These are phyloP conservation scores for Ustilaginoidea virens DNA, from an alignment of 2,329 filamentous ascomycete species.

Conservation along the genomic window DNA sequence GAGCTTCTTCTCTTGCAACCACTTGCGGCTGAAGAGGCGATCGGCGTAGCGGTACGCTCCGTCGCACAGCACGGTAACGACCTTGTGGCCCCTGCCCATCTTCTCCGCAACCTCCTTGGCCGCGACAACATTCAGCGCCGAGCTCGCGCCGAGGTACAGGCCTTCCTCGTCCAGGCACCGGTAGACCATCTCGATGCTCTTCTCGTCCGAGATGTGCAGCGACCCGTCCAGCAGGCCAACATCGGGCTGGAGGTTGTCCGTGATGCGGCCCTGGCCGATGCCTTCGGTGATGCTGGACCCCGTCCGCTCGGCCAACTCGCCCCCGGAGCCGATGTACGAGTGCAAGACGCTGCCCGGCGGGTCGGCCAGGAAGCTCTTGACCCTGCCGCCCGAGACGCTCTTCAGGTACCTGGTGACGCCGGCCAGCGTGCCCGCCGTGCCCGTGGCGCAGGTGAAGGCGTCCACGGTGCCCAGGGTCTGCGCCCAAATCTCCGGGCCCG, in stretches of 20 bases:
- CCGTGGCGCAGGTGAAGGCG: constrained; percentile 90
- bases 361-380: constrained; percentile 83
- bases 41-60: constrained; percentile 97
- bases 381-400: constrained; percentile 58
- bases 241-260: constrained; percentile 84
- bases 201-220: constrained; percentile 73
- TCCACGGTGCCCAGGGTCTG: constrained; percentile 79
- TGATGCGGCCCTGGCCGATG: constrained; percentile 90
- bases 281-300: constrained; percentile 93
- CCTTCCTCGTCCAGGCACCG: constrained; percentile 91
- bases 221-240: constrained; percentile 74
- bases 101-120: constrained; percentile 88
- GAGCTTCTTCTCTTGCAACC: constrained; percentile 77
- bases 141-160: constrained; percentile 86
- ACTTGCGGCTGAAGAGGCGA: constrained; percentile 78
- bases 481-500: constrained; percentile 91
- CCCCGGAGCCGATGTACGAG: constrained; percentile 76
- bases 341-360: constrained; percentile 88
- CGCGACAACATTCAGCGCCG: constrained; percentile 85
- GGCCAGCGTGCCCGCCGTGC: constrained; percentile 82
- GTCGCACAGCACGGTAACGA: constrained; percentile 89
- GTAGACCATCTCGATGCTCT: constrained; percentile 97
- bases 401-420: constrained; percentile 83
- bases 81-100: constrained; percentile 73
- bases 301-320: constrained; percentile 62